Evolutionary conservation across 129 eudicot genomes (phyloP).

Genomic region (Smallanthus sonchifolius): DNA sequence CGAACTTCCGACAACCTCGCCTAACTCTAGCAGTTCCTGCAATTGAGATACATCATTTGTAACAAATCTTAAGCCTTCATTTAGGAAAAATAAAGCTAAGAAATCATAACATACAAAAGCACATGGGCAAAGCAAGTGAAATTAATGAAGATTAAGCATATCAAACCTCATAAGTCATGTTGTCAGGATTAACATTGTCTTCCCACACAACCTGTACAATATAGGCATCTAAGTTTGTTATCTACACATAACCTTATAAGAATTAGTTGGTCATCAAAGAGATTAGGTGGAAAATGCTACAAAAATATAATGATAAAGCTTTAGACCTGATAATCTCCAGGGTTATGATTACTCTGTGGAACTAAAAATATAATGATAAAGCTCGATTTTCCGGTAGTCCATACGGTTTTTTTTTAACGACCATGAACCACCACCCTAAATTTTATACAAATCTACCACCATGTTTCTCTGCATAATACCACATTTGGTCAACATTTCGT

Average conservation of each 20-base stretch:
- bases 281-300: slow-evolving; percentile 9
- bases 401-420: too few relatives aligned
- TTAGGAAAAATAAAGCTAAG: not conserved
- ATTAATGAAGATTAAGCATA: not conserved
- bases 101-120: not conserved
- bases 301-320: slow-evolving; percentile 5
- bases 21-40: slow-evolving; percentile 90
- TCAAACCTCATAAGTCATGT: slow-evolving; percentile 84
- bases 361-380: too few relatives aligned
- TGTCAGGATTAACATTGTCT: slow-evolving; percentile 77
- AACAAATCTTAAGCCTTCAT: slow-evolving; percentile 4
- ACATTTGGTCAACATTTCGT: too few relatives aligned
- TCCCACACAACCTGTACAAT: slow-evolving; percentile 69
- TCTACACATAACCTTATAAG: not conserved
- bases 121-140: not conserved
- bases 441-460: too few relatives aligned
- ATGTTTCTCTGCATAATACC: too few relatives aligned
- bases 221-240: slow-evolving; percentile 3
- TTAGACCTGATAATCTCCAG: slow-evolving; percentile 67
- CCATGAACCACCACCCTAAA: too few relatives aligned
- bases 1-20: slow-evolving; percentile 95
- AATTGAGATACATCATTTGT: slow-evolving; percentile 8
- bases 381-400: too few relatives aligned
- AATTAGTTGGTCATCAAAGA: not conserved
- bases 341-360: slow-evolving; percentile 52